Evolutionary conservation across 2,329 filamentous ascomycete species (phyloP).

Genomic region (Metarhizium robertsii): DNA sequence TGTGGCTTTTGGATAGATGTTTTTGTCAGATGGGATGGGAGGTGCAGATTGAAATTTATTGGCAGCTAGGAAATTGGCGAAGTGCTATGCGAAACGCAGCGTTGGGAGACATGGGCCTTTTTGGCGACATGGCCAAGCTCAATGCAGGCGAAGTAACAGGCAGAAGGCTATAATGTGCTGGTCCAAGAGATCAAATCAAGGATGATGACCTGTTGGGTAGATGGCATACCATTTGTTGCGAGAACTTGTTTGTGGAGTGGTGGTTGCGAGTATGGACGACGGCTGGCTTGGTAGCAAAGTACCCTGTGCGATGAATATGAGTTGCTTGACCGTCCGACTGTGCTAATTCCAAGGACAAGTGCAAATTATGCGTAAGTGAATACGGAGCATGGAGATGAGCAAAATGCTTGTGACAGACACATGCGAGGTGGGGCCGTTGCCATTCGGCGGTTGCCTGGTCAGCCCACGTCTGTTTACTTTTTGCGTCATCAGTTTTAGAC

Average conservation of each 20-base stretch:
- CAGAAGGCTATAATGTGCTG: background rate
- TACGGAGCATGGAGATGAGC: background rate
- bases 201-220: background rate
- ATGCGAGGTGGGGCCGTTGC: too few relatives aligned
- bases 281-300: background rate
- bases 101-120: background rate
- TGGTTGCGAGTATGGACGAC: background rate
- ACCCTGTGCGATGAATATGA: background rate
- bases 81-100: background rate
- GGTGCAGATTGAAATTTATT: background rate
- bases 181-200: background rate
- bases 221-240: slow-evolving; percentile 5
- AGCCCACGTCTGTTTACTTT: slow-evolving; percentile 18
- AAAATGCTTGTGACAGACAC: too few relatives aligned
- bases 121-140: background rate
- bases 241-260: slow-evolving; percentile 1
- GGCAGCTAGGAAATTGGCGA: background rate
- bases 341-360: background rate
- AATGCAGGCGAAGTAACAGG: background rate
- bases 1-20: background rate
- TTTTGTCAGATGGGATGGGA: background rate
- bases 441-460: slow-evolving; percentile 9
- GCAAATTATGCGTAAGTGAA: background rate
- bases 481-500: slow-evolving; percentile 19
- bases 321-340: background rate